Evolutionary conservation across 768 basidiomycete species (phyloP).

Genomic region (Leccinellum rugosiceps): DNA sequence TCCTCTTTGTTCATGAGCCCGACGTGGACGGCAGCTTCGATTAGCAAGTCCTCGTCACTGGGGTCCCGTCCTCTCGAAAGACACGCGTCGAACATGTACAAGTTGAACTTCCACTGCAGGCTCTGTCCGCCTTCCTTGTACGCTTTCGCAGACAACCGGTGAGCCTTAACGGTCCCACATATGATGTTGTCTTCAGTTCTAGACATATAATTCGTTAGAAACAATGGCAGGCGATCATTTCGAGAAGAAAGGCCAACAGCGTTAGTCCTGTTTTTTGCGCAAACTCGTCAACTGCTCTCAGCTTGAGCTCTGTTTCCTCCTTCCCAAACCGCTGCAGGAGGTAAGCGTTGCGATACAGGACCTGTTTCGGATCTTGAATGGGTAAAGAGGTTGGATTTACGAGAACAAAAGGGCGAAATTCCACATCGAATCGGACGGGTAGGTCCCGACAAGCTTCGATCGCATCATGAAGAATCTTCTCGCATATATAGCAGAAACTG

Average conservation of each 20-base stretch:
- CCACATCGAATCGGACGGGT: slow-evolving; percentile 30
- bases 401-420: slow-evolving; percentile 31
- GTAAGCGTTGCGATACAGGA: slow-evolving; percentile 19
- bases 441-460: slow-evolving; percentile 31
- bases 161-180: slow-evolving; percentile 37
- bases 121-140: slow-evolving; percentile 35
- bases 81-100: slow-evolving; percentile 38
- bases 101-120: slow-evolving; percentile 36
- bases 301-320: slow-evolving; percentile 22
- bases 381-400: slow-evolving; percentile 7
- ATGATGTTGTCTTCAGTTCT: slow-evolving; percentile 38
- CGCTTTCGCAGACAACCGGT: slow-evolving; percentile 43
- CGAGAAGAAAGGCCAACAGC: slow-evolving; percentile 17
- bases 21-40: slow-evolving; percentile 31
- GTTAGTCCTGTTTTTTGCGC: slow-evolving; percentile 22
- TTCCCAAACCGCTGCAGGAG: slow-evolving; percentile 22
- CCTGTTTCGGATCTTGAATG: background rate
- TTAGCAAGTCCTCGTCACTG: slow-evolving; percentile 33
- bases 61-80: slow-evolving; percentile 36
- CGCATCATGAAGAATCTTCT: slow-evolving; percentile 32
- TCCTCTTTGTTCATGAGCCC: slow-evolving; percentile 37
- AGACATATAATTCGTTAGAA: background rate
- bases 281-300: slow-evolving; percentile 22
- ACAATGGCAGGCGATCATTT: background rate
- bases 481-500: slow-evolving; percentile 36